phyloP scores from a whole-genome alignment of 768 basidiomycete genomes.

The Russula sp. region DNA sequence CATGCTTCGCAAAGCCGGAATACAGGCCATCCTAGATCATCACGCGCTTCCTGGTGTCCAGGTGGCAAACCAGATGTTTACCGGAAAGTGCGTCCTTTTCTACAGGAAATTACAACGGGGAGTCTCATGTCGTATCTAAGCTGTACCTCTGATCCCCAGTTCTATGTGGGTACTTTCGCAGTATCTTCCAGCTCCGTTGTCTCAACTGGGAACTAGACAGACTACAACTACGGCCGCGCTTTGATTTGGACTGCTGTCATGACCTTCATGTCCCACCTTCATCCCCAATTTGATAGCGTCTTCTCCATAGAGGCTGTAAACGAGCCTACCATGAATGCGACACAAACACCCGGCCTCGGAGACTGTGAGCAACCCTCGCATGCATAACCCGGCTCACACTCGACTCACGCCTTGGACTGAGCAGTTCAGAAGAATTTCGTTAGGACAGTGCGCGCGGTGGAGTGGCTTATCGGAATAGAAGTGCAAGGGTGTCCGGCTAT shows the following conservation, averaged over 20 bases:
- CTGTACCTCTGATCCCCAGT: constrained; percentile 65
- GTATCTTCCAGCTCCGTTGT: neutral
- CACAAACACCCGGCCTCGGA: constrained; percentile 66
- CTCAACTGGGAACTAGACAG: constrained; percentile 46
- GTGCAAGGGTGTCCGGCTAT: neutral
- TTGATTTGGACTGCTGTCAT: constrained; percentile 81
- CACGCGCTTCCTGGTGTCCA: constrained; percentile 73
- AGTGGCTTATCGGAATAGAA: constrained; percentile 21
- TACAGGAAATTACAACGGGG: neutral
- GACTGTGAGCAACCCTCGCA: constrained; percentile 47
- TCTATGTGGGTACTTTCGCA: constrained; percentile 53
- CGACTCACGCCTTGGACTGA: neutral
- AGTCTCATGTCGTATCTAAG: constrained; percentile 36
- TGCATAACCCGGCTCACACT: neutral
- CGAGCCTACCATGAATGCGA: constrained; percentile 72
- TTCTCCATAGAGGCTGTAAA: constrained; percentile 75
- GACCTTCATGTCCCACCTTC: constrained; percentile 66
- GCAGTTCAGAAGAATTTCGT: constrained; percentile 14
- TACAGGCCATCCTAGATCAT: constrained; percentile 64
- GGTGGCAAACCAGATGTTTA: constrained; percentile 57
- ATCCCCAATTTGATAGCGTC: constrained; percentile 61
- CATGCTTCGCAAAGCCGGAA: constrained; percentile 60
- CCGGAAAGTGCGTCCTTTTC: constrained; percentile 52
- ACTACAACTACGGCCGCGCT: constrained; percentile 71
- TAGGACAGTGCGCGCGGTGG: constrained; percentile 16